Conservation (phyloP, 495 filamentous ascomycete genomes). For the Podospora pseudopauciseta region DNA sequence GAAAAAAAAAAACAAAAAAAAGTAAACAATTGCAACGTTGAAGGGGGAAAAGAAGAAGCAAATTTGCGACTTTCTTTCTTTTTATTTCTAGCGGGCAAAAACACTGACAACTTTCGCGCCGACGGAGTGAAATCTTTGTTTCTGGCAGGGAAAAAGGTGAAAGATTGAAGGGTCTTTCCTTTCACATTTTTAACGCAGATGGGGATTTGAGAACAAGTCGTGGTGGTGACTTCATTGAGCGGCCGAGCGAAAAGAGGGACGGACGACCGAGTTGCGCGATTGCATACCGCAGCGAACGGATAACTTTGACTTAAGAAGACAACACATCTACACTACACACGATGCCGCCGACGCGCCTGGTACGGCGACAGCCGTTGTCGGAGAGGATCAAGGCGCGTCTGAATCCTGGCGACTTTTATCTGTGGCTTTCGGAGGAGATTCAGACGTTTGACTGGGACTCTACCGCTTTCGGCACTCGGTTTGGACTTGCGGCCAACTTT, state of each 20-base stretch:
- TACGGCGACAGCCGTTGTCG: conserved; percentile 70
- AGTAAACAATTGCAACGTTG: conserved; percentile 3
- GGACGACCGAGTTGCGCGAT: background rate
- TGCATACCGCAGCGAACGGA: background rate
- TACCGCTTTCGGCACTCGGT: conserved; percentile 65
- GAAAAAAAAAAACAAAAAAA: background rate
- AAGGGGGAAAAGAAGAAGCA: background rate
- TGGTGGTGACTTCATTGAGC: conserved; percentile 10
- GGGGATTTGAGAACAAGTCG: conserved; percentile 7
- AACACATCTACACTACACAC: conserved; percentile 8
- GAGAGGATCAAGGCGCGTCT: conserved; percentile 75
- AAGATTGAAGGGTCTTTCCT: background rate
- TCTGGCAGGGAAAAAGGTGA: background rate
- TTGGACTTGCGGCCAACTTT: conserved; percentile 73
- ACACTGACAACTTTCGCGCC: background rate
- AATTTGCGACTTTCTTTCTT: conserved; percentile 1
- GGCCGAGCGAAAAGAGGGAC: background rate
- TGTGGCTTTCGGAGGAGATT: conserved; percentile 86
- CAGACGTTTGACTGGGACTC: conserved; percentile 88
- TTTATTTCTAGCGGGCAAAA: background rate
- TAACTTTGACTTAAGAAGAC: background rate
- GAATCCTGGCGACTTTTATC: conserved; percentile 81
- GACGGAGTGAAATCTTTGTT: background rate
- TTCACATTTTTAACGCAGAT: conserved; percentile 9
- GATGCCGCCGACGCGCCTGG: conserved; percentile 55